Conservation (phyloP, 768 basidiomycete species). For the Lentinula lateritia region DNA sequence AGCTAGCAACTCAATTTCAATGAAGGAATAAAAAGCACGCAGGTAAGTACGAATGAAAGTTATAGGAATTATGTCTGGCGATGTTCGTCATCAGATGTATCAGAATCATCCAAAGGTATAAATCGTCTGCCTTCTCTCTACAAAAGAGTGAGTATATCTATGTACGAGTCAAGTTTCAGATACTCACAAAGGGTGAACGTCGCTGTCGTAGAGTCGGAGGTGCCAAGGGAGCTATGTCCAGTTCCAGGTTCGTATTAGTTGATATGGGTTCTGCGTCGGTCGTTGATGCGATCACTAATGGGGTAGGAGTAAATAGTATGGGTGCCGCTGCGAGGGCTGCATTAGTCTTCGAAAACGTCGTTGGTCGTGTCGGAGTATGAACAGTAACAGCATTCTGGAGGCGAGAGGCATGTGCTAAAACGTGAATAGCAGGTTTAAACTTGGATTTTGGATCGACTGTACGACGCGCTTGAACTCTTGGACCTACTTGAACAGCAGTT, state of each 20-base stretch:
- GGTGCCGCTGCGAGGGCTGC: background rate
- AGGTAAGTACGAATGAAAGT: background rate
- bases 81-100: constrained; percentile 5
- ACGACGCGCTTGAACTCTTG: background rate
- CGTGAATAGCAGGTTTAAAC: background rate
- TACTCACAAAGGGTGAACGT: constrained; percentile 5
- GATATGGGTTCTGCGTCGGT: background rate
- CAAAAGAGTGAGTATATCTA: background rate
- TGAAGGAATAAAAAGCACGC: background rate
- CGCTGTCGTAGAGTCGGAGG: background rate
- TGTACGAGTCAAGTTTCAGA: background rate
- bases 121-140: constrained; percentile 6
- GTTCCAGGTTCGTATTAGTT: no score
- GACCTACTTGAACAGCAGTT: background rate
- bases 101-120: constrained; percentile 6
- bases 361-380: background rate
- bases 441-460: background rate
- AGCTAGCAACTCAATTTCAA: no score
- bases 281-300: background rate
- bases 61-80: background rate
- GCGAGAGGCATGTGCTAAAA: background rate
- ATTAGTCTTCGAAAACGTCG: background rate
- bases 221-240: background rate
- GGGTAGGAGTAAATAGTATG: background rate
- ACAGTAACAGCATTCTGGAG: no score